These are phyloP conservation scores for Pseudogymnoascus sp. DNA, from an alignment of 2,329 filamentous ascomycete genomes.

Conservation along the genomic window DNA sequence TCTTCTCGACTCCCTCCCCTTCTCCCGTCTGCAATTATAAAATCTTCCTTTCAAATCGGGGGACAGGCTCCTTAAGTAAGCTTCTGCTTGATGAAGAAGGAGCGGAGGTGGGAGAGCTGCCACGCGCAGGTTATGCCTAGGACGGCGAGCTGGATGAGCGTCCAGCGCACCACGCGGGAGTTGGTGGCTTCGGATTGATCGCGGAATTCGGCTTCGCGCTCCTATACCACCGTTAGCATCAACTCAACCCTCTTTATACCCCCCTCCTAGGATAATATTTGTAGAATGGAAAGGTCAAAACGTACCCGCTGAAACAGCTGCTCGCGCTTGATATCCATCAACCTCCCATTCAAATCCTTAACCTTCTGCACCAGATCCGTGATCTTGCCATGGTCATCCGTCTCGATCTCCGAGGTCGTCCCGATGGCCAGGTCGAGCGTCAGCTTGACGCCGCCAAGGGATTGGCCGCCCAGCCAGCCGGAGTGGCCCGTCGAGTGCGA, in stretches of 20 bases:
- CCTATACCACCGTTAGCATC: conserved; percentile 41
- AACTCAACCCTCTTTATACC: not conserved
- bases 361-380: conserved; percentile 82
- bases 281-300: conserved; percentile 10
- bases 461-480: conserved; percentile 60
- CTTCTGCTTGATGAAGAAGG: conserved; percentile 99
- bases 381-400: conserved; percentile 86
- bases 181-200: conserved; percentile 96
- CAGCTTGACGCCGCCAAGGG: conserved; percentile 72
- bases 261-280: not conserved
- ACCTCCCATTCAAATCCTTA: conserved; percentile 75
- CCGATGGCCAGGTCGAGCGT: conserved; percentile 88
- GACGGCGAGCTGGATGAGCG: conserved; percentile 77
- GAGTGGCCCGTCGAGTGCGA: conserved; percentile 60
- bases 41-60: too few species aligned
- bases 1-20: not conserved
- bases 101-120: conserved; percentile 90
- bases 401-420: conserved; percentile 88
- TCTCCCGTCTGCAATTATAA: not conserved
- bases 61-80: conserved; percentile 61
- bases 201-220: conserved; percentile 95
- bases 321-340: conserved; percentile 85
- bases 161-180: conserved; percentile 85
- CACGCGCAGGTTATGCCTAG: conserved; percentile 85
- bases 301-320: conserved; percentile 90